A percentile compares a stretch with the other conserved stretches of the same genome.
Conservation (phyloP, 2,329 filamentous ascomycete genomes). For the Triangularia verruculosa region DNA sequence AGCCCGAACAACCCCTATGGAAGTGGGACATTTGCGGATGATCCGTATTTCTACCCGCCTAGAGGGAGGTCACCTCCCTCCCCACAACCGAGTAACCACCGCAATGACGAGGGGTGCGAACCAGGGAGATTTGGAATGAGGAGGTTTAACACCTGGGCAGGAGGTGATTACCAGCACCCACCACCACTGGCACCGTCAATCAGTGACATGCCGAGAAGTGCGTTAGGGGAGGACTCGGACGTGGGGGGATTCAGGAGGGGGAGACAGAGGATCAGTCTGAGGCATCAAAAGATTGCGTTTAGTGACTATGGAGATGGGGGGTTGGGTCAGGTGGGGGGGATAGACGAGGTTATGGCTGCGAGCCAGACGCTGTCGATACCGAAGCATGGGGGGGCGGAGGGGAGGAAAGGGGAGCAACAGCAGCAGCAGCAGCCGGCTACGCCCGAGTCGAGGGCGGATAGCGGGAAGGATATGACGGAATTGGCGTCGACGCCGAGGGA, state of each 20-base stretch:
- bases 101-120: slow-evolving; percentile 30
- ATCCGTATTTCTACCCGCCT: slow-evolving; percentile 45
- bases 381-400: neutral
- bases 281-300: neutral
- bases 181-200: slow-evolving; percentile 16
- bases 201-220: slow-evolving; percentile 18
- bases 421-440: slow-evolving; percentile 9
- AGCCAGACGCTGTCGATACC: neutral
- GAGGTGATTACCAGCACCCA: slow-evolving; percentile 15
- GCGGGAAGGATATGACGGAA: slow-evolving; percentile 24
- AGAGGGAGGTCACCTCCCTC: slow-evolving; percentile 55
- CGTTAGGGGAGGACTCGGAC: neutral
- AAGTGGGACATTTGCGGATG: slow-evolving; percentile 33
- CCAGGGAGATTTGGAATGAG: slow-evolving; percentile 6
- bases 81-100: slow-evolving; percentile 45
- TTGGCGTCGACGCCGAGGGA: slow-evolving; percentile 8
- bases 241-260: neutral
- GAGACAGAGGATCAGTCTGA: no score
- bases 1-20: slow-evolving; percentile 34
- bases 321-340: neutral
- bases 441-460: slow-evolving; percentile 18
- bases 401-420: neutral
- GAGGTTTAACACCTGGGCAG: slow-evolving; percentile 23
- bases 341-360: neutral
- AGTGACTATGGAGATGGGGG: neutral